Evolutionary conservation across 345 rosid genomes (phyloP), one percentile per base, ranked within the genome.

Genomic region (Syzygium grande): DNA sequence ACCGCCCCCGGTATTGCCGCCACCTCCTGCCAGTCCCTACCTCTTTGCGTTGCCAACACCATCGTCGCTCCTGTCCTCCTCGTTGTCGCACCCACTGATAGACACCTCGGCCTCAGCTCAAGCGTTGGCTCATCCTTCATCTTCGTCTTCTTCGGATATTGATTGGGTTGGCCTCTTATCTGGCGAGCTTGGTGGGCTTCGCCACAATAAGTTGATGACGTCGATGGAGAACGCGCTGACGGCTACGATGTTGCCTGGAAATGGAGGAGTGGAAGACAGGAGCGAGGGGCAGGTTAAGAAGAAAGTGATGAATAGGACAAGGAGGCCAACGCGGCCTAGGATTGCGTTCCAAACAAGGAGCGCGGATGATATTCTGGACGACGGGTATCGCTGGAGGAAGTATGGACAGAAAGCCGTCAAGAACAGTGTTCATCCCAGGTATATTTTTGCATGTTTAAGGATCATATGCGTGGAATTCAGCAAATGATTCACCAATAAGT

Each of bases 321-420:
- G 91, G 77, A 93, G 90, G 88, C 87, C 88, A 2, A 91, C 86
- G 21, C 85, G 91, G 56, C 96, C 94, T n/a, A 85, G 95, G 88
- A 93, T 93, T 88, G 96, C 95, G 1, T 95, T 95, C 85, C 96
- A 94, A 88, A 95, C 98, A 4, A 92, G 93, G 87, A 94, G 96
- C 80, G 94, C 87, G 5, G 93, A 93, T 87, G 95, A 95, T 86
- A 92, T 95, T 86, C 94, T 95, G 56, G 98, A 95, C 52, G 96
- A 94, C 78, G 98, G 98, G 27, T 95, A 91, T 53, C 90, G 95
- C 2, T 95, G 96, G 96, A 94, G 96, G 87, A 94, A 92, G 89
- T 94, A 94, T 73, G 96, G 96, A 8, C 96, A 94, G 84, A 94
- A 94, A 86, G 91, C 96, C 17, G 96, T 95, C 34, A 94, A 94